Base-by-base conservation (phyloP, 805 yeast genomes). In the Wickerhamiella allomyrinae region DNA sequence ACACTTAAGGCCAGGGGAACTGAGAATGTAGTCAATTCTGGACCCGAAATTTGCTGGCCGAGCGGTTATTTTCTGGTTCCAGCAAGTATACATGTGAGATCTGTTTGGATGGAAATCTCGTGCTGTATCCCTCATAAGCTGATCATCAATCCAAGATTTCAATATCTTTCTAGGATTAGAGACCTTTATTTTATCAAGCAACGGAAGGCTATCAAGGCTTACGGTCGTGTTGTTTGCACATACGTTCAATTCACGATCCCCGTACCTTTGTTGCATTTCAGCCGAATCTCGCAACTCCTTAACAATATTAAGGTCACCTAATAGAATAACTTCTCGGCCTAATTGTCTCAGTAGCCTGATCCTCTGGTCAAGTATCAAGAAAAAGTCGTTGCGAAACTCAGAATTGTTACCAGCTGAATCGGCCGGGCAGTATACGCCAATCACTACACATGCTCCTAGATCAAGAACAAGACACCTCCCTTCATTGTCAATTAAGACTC, bases 301-400 rank as follows among this genome's bases (percentile, higher is more conserved):
- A 4, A 86, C 68, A 2, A 89, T 79, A 55, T 89, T 89, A 13
- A 89, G 69, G 57, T 89, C 98, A 2, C 98, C 98, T 75, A 89
- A 68, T 0, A 91, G 61, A 1, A 89, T 64, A 5, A 89, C 86
- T 11, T 73, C 60, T 50, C 87, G 80, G 0, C 84, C 84, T 46
- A 63, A 34, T n/a, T 42, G 48, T 1, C 51, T 49, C 42, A 89
- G 63, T 29, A 68, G 69, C 25, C 71, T 60, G 14, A 82, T 70
- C 36, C 98, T 69, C 41, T 69, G 60, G 41, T 85, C 72, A 38
- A 89, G 56, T 1, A 72, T 60, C 19, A 65, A 63, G 41, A 84
- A 62, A 51, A 83, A 89, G 10, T 52, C 54, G 49, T 77, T 81
- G 11, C 76, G 51, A 40, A 54, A 62, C 2, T 77, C 94, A 22